Evolutionary conservation across 2,329 filamentous ascomycete species (phyloP).

Genomic region (Phaeoacremonium minimum): DNA sequence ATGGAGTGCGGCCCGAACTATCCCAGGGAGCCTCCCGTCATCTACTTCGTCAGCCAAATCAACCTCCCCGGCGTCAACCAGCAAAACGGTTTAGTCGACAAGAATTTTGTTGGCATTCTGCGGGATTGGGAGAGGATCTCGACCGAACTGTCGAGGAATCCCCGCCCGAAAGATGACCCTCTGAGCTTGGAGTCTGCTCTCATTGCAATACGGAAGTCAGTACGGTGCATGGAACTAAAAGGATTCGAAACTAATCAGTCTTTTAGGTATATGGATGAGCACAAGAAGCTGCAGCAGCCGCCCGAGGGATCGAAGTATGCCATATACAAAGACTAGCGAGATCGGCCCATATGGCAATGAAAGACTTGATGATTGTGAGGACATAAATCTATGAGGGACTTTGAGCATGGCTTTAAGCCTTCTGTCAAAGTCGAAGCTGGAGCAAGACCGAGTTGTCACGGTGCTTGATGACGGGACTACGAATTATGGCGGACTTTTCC

Average conservation of each 20-base stretch:
- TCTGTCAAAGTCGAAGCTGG: neutral
- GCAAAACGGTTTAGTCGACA: conserved; percentile 78
- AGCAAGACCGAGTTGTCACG: too few species aligned
- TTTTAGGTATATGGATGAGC: conserved; percentile 83
- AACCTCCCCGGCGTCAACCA: conserved; percentile 93
- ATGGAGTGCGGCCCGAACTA: conserved; percentile 92
- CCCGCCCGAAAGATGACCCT: conserved; percentile 23
- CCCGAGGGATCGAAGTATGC: conserved; percentile 66
- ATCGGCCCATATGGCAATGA: conserved; percentile 5
- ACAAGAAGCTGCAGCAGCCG: conserved; percentile 95
- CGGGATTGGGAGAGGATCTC: conserved; percentile 90
- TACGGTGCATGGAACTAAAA: neutral
- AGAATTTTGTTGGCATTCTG: conserved; percentile 77
- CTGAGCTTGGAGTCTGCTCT: conserved; percentile 27
- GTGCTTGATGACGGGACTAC: too few species aligned
- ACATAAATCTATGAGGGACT: too few species aligned
- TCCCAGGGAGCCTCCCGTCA: conserved; percentile 81
- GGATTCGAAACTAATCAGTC: conserved; percentile 4
- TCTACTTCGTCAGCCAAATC: conserved; percentile 90
- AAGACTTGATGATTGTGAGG: too few species aligned
- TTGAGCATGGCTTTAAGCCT: neutral
- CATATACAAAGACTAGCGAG: conserved; percentile 23
- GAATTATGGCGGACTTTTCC: too few species aligned
- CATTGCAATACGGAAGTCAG: conserved; percentile 27
- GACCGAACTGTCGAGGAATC: conserved; percentile 61